Evolutionary conservation across 2,329 filamentous ascomycete species (phyloP), one percentile per base, ranked within the genome.

Genomic region (Ascochyta viciae-villosae): DNA sequence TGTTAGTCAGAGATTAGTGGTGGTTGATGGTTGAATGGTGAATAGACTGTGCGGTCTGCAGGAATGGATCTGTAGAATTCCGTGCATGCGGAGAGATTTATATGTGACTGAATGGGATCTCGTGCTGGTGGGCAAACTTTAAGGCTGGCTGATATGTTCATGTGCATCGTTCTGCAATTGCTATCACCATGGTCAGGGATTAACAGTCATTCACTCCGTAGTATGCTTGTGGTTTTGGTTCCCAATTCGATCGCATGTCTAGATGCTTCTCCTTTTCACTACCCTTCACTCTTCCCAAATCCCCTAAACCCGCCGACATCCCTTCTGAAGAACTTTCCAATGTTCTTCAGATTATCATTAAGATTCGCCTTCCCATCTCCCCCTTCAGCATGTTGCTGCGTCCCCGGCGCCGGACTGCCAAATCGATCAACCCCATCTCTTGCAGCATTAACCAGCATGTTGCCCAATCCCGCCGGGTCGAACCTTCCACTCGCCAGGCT

Each of bases 301-400:
- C 74, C 70, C 43, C 71, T 68, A 42, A 76, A 75, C 0, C 65
- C 67, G 1, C 90, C 90, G 61, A 94, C 88, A 79, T 97, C 94
- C 61, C 94, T 82, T 60, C 89, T 87, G 80, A 98, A 98, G 78
- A 98, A 97, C 77, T 96, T 97, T 23, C 94, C 94, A 77, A 99
- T 91, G 74, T 92, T 96, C 79, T 92, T 93, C 76, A 98, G 74
- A 76, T 97, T 97, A 77, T 96, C 93, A 73, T 97, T 96, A 62
- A 97, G 85, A 48, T 89, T 91, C 7, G 85, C 86, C 67, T 89
- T 87, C 6, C 40, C 75, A 54, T 54, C 69, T 50, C 50, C 72
- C 23, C 22, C 65, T 50, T 46, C 60, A 2, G 67, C 69, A 44
- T 44, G 62, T 35, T 57, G 66, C 74, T 39, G 76, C 74, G 49